Conservation (phyloP, 208 protist genomes). For the Leptomonas pyrrhocoris region DNA sequence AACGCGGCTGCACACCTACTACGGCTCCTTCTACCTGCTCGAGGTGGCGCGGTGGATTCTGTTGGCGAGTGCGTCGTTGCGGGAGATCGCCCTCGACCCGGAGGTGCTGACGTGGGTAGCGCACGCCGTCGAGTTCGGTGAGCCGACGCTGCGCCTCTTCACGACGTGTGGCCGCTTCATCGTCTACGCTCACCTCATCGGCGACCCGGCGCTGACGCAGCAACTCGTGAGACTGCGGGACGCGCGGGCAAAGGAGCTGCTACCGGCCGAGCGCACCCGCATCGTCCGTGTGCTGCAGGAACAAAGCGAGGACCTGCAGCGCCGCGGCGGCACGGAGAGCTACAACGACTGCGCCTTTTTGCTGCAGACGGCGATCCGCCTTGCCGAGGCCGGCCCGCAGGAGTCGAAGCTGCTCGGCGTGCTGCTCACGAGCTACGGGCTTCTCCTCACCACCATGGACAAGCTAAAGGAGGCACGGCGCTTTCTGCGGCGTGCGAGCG, state of each 20-base stretch:
- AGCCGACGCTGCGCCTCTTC: slow-evolving; percentile 54
- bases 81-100: slow-evolving; percentile 33
- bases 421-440: slow-evolving; percentile 50
- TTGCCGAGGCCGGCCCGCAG: slow-evolving; percentile 29
- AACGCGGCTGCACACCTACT: slow-evolving; percentile 48
- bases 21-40: slow-evolving; percentile 44
- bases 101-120: slow-evolving; percentile 38
- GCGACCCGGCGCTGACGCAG: slow-evolving; percentile 39
- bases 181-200: slow-evolving; percentile 32
- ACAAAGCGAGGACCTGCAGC: slow-evolving; percentile 41
- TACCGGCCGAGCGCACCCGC: slow-evolving; percentile 28
- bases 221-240: slow-evolving; percentile 34
- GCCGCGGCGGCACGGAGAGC: slow-evolving; percentile 37
- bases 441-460: slow-evolving; percentile 43
- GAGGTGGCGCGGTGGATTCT: slow-evolving; percentile 40
- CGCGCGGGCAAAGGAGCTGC: slow-evolving; percentile 38
- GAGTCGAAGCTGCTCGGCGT: slow-evolving; percentile 44
- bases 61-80: slow-evolving; percentile 19
- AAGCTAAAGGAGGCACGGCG: slow-evolving; percentile 45
- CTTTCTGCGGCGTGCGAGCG: slow-evolving; percentile 37
- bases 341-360: slow-evolving; percentile 40
- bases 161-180: slow-evolving; percentile 47
- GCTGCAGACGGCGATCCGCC: slow-evolving; percentile 49
- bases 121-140: slow-evolving; percentile 35
- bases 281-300: slow-evolving; percentile 38